Conservation (phyloP, 352 stramenopile genomes). For the Pythium angustatum region DNA sequence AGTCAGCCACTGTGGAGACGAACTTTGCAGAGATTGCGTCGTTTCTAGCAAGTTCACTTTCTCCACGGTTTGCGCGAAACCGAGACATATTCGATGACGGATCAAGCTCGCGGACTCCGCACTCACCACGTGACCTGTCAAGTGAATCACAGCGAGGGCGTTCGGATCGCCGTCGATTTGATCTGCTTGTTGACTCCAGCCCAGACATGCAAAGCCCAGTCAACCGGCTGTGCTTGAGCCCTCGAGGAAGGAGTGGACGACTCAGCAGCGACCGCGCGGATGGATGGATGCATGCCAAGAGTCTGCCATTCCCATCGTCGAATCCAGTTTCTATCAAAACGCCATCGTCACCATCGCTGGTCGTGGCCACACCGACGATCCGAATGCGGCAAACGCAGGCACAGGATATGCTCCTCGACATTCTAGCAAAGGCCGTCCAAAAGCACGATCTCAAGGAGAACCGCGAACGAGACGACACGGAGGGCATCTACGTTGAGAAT, state of each 20-base stretch:
- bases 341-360: background rate
- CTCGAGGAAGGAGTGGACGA: constrained; percentile 30
- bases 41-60: constrained; percentile 61
- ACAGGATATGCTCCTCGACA: constrained; percentile 63
- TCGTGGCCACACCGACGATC: background rate
- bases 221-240: constrained; percentile 45
- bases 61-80: constrained; percentile 45
- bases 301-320: background rate
- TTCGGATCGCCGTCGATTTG: background rate
- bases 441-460: constrained; percentile 75
- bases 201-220: constrained; percentile 33
- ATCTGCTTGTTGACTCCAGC: constrained; percentile 1
- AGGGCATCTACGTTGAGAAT: constrained; percentile 26
- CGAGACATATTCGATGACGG: constrained; percentile 12
- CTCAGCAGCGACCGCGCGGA: background rate
- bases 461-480: constrained; percentile 45
- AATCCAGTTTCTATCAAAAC: constrained; percentile 9
- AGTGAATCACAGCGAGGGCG: too few relatives aligned
- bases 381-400: constrained; percentile 43
- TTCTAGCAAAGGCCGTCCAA: constrained; percentile 65
- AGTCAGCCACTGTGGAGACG: constrained; percentile 41
- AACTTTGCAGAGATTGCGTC: constrained; percentile 70
- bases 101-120: too few relatives aligned
- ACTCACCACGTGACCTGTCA: too few relatives aligned
- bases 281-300: background rate